phyloP scores from a whole-genome alignment of 176 grass and related monocot genomes.

The Avena insularis region DNA sequence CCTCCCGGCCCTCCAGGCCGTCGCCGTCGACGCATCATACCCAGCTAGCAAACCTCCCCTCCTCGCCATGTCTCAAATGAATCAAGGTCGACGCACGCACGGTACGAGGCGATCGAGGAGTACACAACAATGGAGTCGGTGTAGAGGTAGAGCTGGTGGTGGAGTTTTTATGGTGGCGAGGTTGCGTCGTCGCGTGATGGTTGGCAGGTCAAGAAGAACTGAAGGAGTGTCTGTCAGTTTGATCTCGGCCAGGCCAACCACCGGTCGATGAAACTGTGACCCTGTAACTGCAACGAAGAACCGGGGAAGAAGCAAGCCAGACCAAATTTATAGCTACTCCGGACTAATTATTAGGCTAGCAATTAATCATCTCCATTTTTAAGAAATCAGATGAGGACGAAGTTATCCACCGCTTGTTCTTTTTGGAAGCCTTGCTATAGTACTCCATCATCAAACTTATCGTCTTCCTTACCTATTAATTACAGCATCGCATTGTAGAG shows the following conservation, averaged over 20 bases:
- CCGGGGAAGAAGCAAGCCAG: conserved; percentile 32
- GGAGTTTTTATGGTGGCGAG: conserved; percentile 34
- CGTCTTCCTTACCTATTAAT: not conserved
- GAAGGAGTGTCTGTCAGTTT: conserved; percentile 30
- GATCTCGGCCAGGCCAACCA: conserved; percentile 49
- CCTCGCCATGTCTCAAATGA: conserved; percentile 20
- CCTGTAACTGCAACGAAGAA: not conserved
- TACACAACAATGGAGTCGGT: conserved; percentile 12
- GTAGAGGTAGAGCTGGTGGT: not conserved
- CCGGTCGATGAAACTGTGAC: conserved; percentile 1
- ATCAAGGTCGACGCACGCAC: not conserved
- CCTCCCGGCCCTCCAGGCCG: conserved; percentile 56
- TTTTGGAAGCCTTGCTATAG: not conserved
- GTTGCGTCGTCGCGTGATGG: conserved; percentile 1
- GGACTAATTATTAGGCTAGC: not conserved
- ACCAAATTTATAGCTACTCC: not conserved
- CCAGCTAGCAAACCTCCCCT: conserved; percentile 18
- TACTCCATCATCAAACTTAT: not conserved
- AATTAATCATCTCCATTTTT: not conserved
- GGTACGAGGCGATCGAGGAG: not conserved
- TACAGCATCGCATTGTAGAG: conserved; percentile 15
- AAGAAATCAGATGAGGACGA: not conserved
- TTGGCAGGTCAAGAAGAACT: conserved; percentile 40
- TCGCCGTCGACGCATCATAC: not conserved
- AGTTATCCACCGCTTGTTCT: not conserved